Evolutionary conservation across 1,139 yeast species (phyloP), one percentile per base, ranked within the genome.

Genomic region (Taphrina flavorubra): DNA sequence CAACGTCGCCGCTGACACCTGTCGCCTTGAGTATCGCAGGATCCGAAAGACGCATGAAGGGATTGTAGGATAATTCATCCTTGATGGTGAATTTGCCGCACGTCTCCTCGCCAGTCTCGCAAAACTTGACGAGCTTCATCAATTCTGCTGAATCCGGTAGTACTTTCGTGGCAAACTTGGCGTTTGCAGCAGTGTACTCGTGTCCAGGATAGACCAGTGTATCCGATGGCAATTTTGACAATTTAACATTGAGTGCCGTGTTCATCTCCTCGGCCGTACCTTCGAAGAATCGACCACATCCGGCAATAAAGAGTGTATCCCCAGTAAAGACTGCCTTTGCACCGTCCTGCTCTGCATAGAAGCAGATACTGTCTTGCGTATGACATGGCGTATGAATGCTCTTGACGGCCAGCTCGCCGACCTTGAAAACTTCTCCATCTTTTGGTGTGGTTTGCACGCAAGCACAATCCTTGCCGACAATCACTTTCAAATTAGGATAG

Each of bases 311-410:
- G 65, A 94, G 81, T 0, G 99, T 94, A 78, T 94, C 99, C 10
- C 99, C 99, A 0, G 98, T 91, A 78, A 94, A 91, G 1, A 94
- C 92, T 0, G 88, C 94, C 72, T 81, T 82, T 73, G 92, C 85
- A 44, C 81, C 82, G 0, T 91, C 85, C 46, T 79, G 78, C 66
- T 81, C 81, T 0, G 85, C 90, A 74, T 79, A 89, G 79, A 91
- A 94, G 77, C 98, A 92, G 70, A 94, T 89, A 20, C 74, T 72
- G 63, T 95, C 99, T 77, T 89, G 96, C 0, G 99, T 94, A 77
- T 94, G 99, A 76, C 99, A 94, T 0, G 99, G 99, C 0, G 99
- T 94, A 78, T 94, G 94, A 63, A 94, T 81, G 0, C 97, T 96
- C 4, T 88, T 86, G 65, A 94, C 84, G n/a, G 83, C 80, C 68